phyloP scores from a whole-genome alignment of 2,329 filamentous ascomycete species.

The Neonectria sp. region DNA sequence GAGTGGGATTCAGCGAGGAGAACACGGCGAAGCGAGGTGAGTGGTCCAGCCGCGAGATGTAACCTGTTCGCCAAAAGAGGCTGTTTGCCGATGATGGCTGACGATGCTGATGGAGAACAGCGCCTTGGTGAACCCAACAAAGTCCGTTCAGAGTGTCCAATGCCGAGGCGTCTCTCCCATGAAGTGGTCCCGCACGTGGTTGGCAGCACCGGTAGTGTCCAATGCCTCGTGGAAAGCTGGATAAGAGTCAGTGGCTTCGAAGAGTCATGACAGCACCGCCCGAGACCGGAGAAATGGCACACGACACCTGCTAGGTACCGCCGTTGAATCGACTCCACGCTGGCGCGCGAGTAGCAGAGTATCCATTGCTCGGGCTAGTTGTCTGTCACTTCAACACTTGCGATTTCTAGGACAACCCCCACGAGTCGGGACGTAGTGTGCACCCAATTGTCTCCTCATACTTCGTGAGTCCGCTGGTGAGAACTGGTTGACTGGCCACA shows the following conservation, averaged over 20 bases:
- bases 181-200: conserved; percentile 14
- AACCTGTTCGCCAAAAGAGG: conserved; percentile 25
- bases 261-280: conserved; percentile 19
- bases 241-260: background rate
- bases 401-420: conserved; percentile 11
- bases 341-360: background rate
- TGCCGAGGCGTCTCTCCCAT: conserved; percentile 7
- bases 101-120: conserved; percentile 11
- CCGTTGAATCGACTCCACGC: conserved; percentile 20
- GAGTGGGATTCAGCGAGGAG: conserved; percentile 19
- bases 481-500: background rate
- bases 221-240: background rate
- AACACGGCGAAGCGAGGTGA: conserved; percentile 6
- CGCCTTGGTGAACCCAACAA: conserved; percentile 13
- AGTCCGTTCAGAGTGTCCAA: conserved; percentile 9
- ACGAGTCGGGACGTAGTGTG: conserved; percentile 18
- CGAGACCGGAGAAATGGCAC: conserved; percentile 32
- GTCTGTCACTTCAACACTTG: background rate
- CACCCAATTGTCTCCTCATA: conserved; percentile 20
- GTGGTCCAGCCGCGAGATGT: conserved; percentile 15
- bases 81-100: conserved; percentile 14
- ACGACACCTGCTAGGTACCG: conserved; percentile 5
- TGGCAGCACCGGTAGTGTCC: background rate
- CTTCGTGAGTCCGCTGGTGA: conserved; percentile 9
- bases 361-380: background rate